Conservation (phyloP, 495 filamentous ascomycete species). For the Tuber melanosporum region DNA sequence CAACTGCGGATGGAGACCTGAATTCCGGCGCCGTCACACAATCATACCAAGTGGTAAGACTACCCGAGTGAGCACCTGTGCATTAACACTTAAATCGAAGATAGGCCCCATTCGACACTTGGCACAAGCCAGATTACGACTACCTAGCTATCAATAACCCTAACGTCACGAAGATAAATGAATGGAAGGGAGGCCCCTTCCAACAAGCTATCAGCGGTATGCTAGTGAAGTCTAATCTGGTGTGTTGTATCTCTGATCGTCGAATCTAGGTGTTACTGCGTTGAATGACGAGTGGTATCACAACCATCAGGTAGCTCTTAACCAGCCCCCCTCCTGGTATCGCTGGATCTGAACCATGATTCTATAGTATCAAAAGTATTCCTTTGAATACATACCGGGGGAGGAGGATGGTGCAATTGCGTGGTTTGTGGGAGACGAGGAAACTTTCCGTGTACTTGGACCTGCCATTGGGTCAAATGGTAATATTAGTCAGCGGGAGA, state of each 20-base stretch:
- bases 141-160: constrained; percentile 59
- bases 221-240: not conserved
- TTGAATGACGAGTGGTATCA: constrained; percentile 75
- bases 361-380: constrained; percentile 58
- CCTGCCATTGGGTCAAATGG: constrained; percentile 46
- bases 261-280: constrained; percentile 46
- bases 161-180: constrained; percentile 56
- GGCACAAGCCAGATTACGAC: constrained; percentile 62
- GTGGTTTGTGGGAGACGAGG: constrained; percentile 63
- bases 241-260: constrained; percentile 2
- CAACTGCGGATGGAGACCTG: constrained; percentile 55
- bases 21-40: constrained; percentile 63
- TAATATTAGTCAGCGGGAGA: constrained; percentile 31
- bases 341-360: not conserved
- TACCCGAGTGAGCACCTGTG: constrained; percentile 38
- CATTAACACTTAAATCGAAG: constrained; percentile 6
- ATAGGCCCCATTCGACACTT: constrained; percentile 37
- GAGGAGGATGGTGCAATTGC: constrained; percentile 52
- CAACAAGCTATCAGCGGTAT: constrained; percentile 70
- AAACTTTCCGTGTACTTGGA: constrained; percentile 56
- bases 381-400: constrained; percentile 67
- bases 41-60: constrained; percentile 64
- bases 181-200: constrained; percentile 62
- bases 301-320: constrained; percentile 47
- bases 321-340: not conserved